Evolutionary conservation across 2,329 filamentous ascomycete species (phyloP), one percentile per base, ranked within the genome.

Genomic region (Plectosphaerella plurivora): DNA sequence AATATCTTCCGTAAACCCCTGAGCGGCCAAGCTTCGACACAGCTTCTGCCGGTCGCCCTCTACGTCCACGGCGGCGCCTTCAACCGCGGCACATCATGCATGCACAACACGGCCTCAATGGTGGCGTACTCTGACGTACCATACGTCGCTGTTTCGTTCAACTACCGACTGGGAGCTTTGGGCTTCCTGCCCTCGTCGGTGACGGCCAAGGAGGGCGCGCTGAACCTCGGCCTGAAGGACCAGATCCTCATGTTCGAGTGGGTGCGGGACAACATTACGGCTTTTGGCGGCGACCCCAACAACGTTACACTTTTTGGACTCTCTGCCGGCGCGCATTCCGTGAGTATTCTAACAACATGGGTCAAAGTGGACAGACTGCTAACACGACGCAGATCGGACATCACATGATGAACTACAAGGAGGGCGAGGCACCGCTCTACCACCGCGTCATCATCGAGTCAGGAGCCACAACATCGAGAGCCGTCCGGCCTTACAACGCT

Each of bases 151-250:
- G 74, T 86, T 49, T 79, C 74, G 63, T 78, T 86, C 63, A 82
- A 80, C 66, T 83, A 88, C 65, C 77, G 87, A 9, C 75, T 89
- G 47, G 83, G 83, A 3, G 78, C 82, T 5, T 73, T 90, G 61
- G 89, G 89, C 0, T 91, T 93, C 67, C 66, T 89, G 28, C 77
- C 81, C 10, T 83, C 77, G 15, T 65, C 66, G 11, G 59, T 80
- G 51, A 74, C 80, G 28, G 71, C 74, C 11, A 75, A 75, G 36
- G 76, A 76, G 49, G 84, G 81, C 0, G 59, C 80, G 39, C 68
- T 86, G 49, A 91, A 90, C 59, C 66, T 86, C 18, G 87, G 87
- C 1, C 67, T 88, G 54, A 73, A 75, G 57, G 86, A 88, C 61
- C 84, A 88, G 65, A 73, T 77, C 53, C 60, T 77, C 14, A 71